Conservation (phyloP, 805 yeast genomes). For the Wickerhamiella alocasiicola region DNA sequence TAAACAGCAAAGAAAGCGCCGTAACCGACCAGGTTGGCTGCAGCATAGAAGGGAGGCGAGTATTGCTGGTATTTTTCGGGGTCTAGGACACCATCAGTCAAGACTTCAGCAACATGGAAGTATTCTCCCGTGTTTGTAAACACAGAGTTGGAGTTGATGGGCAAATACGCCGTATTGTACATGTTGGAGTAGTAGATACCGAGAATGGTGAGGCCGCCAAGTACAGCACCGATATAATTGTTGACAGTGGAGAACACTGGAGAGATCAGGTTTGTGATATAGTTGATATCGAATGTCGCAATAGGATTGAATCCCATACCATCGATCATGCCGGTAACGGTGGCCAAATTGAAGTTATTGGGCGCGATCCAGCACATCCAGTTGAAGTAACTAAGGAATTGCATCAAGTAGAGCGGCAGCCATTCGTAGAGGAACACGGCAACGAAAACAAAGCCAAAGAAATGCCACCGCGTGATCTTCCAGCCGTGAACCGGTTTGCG, state of each 20-base stretch:
- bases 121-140: conserved; percentile 40
- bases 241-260: conserved; percentile 33
- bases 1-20: conserved; percentile 40
- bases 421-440: conserved; percentile 46
- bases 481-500: conserved; percentile 39
- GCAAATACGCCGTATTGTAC: too few species aligned
- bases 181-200: conserved; percentile 32
- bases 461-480: conserved; percentile 41
- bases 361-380: conserved; percentile 49
- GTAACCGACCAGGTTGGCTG: too few species aligned
- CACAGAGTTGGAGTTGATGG: too few species aligned
- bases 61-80: conserved; percentile 33
- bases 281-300: conserved; percentile 36
- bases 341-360: conserved; percentile 44
- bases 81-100: conserved; percentile 34
- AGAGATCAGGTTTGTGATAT: conserved; percentile 26
- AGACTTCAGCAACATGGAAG: conserved; percentile 33
- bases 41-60: conserved; percentile 51
- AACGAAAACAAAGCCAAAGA: conserved; percentile 35
- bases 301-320: conserved; percentile 35
- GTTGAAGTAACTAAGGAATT: conserved; percentile 49
- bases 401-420: conserved; percentile 56
- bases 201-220: conserved; percentile 22
- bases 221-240: conserved; percentile 23
- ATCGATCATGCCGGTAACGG: conserved; percentile 48